These are phyloP conservation scores for Biscogniauxia sp. DNA, from an alignment of 2,329 filamentous ascomycete species.

Conservation along the genomic window DNA sequence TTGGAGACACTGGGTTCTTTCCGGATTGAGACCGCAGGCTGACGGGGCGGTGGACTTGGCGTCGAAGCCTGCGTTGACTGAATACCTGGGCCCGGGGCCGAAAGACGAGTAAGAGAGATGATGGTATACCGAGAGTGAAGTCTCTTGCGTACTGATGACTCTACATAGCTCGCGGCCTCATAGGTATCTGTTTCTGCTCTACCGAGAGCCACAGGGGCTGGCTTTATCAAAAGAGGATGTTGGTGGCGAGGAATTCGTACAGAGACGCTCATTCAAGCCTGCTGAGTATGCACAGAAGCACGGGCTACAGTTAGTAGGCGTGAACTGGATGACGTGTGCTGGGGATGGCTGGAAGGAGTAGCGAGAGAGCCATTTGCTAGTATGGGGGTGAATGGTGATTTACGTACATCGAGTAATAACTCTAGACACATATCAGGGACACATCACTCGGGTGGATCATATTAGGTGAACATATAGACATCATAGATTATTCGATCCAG, in stretches of 20 bases:
- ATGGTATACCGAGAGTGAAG: neutral
- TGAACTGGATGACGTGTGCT: constrained; percentile 47
- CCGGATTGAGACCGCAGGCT: constrained; percentile 36
- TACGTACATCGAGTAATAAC: too few relatives aligned
- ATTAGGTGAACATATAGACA: too few relatives aligned
- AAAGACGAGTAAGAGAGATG: constrained; percentile 42
- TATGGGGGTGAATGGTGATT: too few relatives aligned
- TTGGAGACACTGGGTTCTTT: constrained; percentile 54
- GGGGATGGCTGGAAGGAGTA: constrained; percentile 41
- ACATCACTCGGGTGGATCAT: too few relatives aligned
- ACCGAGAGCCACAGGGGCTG: constrained; percentile 38
- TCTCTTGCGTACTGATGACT: constrained; percentile 17
- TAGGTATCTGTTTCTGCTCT: constrained; percentile 45
- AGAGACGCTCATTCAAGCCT: constrained; percentile 42
- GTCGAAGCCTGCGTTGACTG: constrained; percentile 33
- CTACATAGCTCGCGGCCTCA: constrained; percentile 44
- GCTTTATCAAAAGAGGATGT: constrained; percentile 40
- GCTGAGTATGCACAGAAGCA: constrained; percentile 39
- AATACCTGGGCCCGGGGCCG: constrained; percentile 44
- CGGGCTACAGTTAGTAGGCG: constrained; percentile 37
- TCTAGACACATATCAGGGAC: too few relatives aligned
- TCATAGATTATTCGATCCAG: neutral
- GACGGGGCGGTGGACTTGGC: constrained; percentile 21
- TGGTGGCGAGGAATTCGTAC: constrained; percentile 45
- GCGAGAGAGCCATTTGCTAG: neutral